These are phyloP conservation scores for Aspergillus eucalypticola DNA, from an alignment of 2,329 filamentous ascomycete species.

Conservation along the genomic window DNA sequence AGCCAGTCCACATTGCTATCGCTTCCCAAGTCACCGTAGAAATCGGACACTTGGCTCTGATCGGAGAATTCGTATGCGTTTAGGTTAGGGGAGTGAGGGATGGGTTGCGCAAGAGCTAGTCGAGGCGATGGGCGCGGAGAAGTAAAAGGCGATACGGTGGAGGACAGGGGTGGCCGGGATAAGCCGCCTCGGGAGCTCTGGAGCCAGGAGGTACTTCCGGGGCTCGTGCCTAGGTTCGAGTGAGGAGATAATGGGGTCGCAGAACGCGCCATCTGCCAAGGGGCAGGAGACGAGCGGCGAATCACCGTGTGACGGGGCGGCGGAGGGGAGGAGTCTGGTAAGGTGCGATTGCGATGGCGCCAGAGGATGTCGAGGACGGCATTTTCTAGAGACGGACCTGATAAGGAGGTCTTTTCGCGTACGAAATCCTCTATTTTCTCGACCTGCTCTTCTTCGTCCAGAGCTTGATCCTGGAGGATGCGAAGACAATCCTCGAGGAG, in stretches of 20 bases:
- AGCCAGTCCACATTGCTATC: constrained; percentile 94
- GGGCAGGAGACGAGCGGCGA: constrained; percentile 85
- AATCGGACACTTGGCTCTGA: constrained; percentile 75
- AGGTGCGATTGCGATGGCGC: constrained; percentile 51
- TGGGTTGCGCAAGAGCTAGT: constrained; percentile 86
- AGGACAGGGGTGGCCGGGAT: constrained; percentile 72
- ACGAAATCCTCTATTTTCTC: constrained; percentile 87
- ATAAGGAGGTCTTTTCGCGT: constrained; percentile 72
- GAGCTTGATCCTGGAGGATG: constrained; percentile 74
- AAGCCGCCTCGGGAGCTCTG: constrained; percentile 71
- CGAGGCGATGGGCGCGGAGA: constrained; percentile 91
- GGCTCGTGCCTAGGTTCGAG: constrained; percentile 71
- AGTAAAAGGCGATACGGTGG: constrained; percentile 82
- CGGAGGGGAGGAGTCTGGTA: constrained; percentile 71
- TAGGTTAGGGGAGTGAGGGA: constrained; percentile 89
- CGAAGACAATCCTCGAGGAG: constrained; percentile 90
- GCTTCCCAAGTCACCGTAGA: constrained; percentile 85
- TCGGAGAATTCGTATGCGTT: constrained; percentile 97
- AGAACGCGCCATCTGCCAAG: constrained; percentile 77
- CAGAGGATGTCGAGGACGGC: constrained; percentile 87
- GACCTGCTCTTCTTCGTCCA: constrained; percentile 94
- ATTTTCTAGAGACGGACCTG: constrained; percentile 79
- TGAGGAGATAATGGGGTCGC: constrained; percentile 83
- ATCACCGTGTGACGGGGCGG: constrained; percentile 86
- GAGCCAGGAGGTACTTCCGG: constrained; percentile 81